phyloP scores from a whole-genome alignment of 2,329 filamentous ascomycete genomes.

The Xylariales sp. region DNA sequence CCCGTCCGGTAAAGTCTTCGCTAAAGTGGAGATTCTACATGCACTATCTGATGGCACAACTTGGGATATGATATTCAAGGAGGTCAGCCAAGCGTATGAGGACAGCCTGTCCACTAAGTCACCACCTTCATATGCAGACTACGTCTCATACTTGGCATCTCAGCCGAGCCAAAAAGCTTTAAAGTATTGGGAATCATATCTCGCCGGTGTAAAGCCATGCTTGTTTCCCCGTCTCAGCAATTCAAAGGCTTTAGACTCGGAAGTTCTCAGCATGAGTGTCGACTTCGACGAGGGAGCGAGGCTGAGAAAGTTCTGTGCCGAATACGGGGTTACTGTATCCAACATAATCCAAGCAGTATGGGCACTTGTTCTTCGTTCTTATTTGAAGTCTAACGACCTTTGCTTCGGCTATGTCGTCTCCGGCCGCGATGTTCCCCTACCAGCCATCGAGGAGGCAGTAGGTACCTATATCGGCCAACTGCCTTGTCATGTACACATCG shows the following conservation, averaged over 20 bases:
- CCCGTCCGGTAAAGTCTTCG: slow-evolving; percentile 10
- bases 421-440: slow-evolving; percentile 46
- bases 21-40: slow-evolving; percentile 29
- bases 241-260: no score
- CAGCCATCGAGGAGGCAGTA: slow-evolving; percentile 41
- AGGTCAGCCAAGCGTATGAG: slow-evolving; percentile 22
- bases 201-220: slow-evolving; percentile 20
- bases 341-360: slow-evolving; percentile 7
- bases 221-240: slow-evolving; percentile 15
- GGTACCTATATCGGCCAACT: slow-evolving; percentile 54
- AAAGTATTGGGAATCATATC: slow-evolving; percentile 21
- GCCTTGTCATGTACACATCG: slow-evolving; percentile 36
- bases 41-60: slow-evolving; percentile 29
- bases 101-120: slow-evolving; percentile 4
- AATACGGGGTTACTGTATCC: slow-evolving; percentile 33
- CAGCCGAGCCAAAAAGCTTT: slow-evolving; percentile 12
- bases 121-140: slow-evolving; percentile 12
- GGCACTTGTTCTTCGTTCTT: slow-evolving; percentile 5
- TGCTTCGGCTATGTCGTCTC: slow-evolving; percentile 38
- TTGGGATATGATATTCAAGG: slow-evolving; percentile 21
- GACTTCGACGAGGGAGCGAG: no score
- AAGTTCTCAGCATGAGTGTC: no score
- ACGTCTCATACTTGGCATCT: slow-evolving; percentile 12
- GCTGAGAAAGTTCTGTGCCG: no score
- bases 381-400: slow-evolving; percentile 5